phyloP scores from a whole-genome alignment of 225 moss, liverwort and hornwort species.

The Bryum argenteum region DNA sequence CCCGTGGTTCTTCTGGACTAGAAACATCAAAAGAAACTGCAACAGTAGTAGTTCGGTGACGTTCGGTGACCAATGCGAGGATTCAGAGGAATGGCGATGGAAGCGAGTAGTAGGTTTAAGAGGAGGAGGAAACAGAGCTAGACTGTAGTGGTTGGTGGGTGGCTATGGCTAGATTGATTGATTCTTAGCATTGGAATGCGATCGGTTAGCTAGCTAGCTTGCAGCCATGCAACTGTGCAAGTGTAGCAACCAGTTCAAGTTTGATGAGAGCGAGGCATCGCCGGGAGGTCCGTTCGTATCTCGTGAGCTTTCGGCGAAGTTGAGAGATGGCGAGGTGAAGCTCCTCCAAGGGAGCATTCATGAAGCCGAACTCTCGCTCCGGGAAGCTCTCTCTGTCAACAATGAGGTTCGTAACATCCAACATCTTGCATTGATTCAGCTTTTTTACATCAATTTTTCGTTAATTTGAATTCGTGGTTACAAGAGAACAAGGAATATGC shows the following conservation, averaged over 20 bases:
- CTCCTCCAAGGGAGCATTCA: constrained; percentile 60
- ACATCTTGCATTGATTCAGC: no score
- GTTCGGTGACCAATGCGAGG: no score
- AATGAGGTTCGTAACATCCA: constrained; percentile 49
- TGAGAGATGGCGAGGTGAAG: constrained; percentile 61
- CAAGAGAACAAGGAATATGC: no score
- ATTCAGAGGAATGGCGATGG: constrained; percentile 5
- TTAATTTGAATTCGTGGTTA: no score
- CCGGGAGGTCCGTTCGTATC: constrained; percentile 22
- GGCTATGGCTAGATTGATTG: constrained; percentile 12
- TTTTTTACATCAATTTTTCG: no score
- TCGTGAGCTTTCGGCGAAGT: constrained; percentile 58
- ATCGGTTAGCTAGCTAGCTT: neutral
- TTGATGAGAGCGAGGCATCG: constrained; percentile 45
- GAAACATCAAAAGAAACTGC: no score
- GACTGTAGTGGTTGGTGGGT: neutral
- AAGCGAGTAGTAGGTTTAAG: constrained; percentile 13
- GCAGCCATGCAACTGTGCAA: constrained; percentile 67
- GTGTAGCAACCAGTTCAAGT: constrained; percentile 65
- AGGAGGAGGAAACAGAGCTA: constrained; percentile 15
- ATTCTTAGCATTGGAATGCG: no score
- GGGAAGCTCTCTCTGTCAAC: constrained; percentile 63
- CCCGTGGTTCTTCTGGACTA: no score
- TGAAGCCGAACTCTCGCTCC: constrained; percentile 68
- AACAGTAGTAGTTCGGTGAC: no score